These are phyloP conservation scores for Diversispora epigaea DNA, from an alignment of 192 early-diverging fungal species.

Conservation along the genomic window DNA sequence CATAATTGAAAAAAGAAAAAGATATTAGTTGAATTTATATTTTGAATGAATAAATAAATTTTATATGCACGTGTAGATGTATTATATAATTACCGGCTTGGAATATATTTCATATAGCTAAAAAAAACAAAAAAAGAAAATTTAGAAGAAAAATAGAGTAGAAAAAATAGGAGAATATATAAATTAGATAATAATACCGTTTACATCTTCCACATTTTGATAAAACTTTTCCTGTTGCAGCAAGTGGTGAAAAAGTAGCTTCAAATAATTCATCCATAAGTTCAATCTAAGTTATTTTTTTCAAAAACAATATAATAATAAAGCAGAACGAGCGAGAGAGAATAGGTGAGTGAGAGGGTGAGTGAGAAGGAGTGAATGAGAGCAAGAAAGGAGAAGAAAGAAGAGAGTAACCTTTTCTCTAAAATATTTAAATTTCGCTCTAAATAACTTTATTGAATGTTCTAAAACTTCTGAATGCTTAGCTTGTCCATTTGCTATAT, in stretches of 20 bases:
- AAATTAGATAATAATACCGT: constrained; percentile 50
- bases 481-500: constrained; percentile 49
- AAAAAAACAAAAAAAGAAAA: not conserved
- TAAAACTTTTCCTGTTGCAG: constrained; percentile 44
- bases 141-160: not conserved
- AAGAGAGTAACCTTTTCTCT: not conserved
- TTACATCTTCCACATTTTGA: constrained; percentile 55
- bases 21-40: not conserved
- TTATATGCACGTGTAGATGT: too few relatives aligned
- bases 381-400: too few relatives aligned
- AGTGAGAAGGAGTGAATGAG: too few relatives aligned
- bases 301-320: too few relatives aligned
- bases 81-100: too few relatives aligned
- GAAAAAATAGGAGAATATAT: constrained; percentile 24
- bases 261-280: constrained; percentile 54
- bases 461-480: constrained; percentile 38
- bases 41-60: not conserved
- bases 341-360: too few relatives aligned
- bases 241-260: constrained; percentile 53
- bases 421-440: constrained; percentile 48
- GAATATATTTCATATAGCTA: too few relatives aligned
- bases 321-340: too few relatives aligned
- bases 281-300: constrained; percentile 35
- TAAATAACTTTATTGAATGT: constrained; percentile 45
- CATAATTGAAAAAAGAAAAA: not conserved